A percentile compares a stretch with the other conserved stretches of the same genome.
Conservation (phyloP, 345 rosid species). For the Populus nigra region DNA sequence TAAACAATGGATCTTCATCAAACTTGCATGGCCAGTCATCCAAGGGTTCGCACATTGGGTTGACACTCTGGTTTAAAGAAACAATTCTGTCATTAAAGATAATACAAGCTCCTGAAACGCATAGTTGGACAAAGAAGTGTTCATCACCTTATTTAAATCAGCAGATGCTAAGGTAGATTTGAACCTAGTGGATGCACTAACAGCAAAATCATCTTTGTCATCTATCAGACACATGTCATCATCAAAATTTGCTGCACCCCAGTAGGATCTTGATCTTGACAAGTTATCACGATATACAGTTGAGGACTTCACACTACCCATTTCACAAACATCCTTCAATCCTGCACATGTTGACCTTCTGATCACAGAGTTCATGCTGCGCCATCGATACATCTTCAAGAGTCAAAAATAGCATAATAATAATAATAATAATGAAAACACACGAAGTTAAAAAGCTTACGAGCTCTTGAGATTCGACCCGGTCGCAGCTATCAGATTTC, state of each 20-base stretch:
- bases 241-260: conserved; percentile 22
- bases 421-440: neutral
- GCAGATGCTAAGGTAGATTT: conserved; percentile 49
- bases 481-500: conserved; percentile 41
- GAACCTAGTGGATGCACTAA: conserved; percentile 43
- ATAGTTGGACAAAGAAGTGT: conserved; percentile 12
- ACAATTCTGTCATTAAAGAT: conserved; percentile 6
- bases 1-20: conserved; percentile 44
- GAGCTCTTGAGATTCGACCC: conserved; percentile 50
- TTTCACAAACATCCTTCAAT: conserved; percentile 44
- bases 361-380: conserved; percentile 50
- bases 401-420: conserved; percentile 6
- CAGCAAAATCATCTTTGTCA: conserved; percentile 65
- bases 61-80: conserved; percentile 63
- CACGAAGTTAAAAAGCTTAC: conserved; percentile 39
- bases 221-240: conserved; percentile 42
- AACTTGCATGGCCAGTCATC: conserved; percentile 75
- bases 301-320: conserved; percentile 23
- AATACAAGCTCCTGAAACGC: conserved; percentile 2
- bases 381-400: conserved; percentile 20
- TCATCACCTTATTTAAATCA: conserved; percentile 62
- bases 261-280: conserved; percentile 14
- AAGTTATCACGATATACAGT: conserved; percentile 37
- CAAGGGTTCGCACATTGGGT: conserved; percentile 76
- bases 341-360: conserved; percentile 67